A percentile compares a stretch with the other conserved stretches of the same genome.
phyloP scores from a whole-genome alignment of 2,329 filamentous ascomycete genomes.

The Diplocarpon rosae region DNA sequence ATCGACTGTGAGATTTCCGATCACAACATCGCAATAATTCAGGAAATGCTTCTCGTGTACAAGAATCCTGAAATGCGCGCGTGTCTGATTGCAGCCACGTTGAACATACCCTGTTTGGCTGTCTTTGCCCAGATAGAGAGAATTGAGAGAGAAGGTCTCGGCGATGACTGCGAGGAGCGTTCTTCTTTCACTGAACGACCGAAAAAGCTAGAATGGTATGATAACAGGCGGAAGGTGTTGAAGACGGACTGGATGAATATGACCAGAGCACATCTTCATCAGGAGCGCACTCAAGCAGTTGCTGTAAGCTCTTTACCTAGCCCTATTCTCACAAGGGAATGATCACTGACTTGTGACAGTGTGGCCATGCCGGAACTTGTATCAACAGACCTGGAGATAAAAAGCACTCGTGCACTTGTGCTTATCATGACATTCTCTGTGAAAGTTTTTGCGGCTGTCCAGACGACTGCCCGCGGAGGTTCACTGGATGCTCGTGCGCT shows the following conservation, averaged over 20 bases:
- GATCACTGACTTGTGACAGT: slow-evolving; percentile 41
- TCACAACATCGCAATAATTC: slow-evolving; percentile 7
- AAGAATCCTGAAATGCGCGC: slow-evolving; percentile 10
- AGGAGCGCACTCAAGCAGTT: slow-evolving; percentile 34
- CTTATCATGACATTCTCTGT: slow-evolving; percentile 49
- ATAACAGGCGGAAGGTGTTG: slow-evolving; percentile 19
- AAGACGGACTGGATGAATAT: slow-evolving; percentile 17
- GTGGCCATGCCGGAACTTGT: slow-evolving; percentile 59
- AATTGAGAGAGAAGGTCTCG: not conserved
- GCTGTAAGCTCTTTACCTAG: slow-evolving; percentile 37
- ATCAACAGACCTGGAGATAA: slow-evolving; percentile 23
- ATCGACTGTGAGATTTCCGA: slow-evolving; percentile 4
- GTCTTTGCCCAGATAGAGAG: slow-evolving; percentile 15
- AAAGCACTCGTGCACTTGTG: slow-evolving; percentile 50
- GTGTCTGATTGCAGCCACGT: slow-evolving; percentile 19
- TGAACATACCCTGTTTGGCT: slow-evolving; percentile 22
- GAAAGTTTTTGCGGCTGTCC: slow-evolving; percentile 62
- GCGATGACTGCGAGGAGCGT: not conserved
- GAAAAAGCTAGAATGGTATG: slow-evolving; percentile 22
- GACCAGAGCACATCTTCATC: slow-evolving; percentile 19
- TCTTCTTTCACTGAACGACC: not conserved
- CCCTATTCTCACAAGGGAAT: slow-evolving; percentile 28
- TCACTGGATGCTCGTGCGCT: slow-evolving; percentile 56
- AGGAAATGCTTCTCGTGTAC: slow-evolving; percentile 13
- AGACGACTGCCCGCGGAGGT: slow-evolving; percentile 50